phyloP scores from a whole-genome alignment of 129 eudicot species.

The Escallonia herrerae region DNA sequence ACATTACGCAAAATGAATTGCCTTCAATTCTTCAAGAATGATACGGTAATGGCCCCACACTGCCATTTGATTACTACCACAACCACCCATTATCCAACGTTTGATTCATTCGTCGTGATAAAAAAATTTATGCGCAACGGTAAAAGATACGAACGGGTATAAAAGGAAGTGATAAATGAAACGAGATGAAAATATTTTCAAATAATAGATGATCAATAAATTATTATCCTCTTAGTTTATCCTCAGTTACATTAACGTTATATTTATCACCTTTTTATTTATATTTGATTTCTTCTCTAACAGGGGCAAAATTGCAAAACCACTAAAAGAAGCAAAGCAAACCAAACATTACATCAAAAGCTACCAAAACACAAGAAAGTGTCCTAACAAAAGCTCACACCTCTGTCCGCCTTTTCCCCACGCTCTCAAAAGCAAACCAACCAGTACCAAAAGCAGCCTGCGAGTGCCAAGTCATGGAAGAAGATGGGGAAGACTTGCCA shows the following conservation, averaged over 20 bases:
- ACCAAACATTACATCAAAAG: neutral
- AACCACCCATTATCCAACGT: constrained; percentile 7
- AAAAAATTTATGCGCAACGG: no score
- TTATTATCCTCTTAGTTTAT: no score
- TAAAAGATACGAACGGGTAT: no score
- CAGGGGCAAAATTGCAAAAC: neutral
- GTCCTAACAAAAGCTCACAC: constrained; percentile 12
- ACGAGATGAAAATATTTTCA: no score
- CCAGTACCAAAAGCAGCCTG: no score
- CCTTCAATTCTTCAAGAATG: neutral
- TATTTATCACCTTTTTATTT: no score
- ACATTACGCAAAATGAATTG: no score
- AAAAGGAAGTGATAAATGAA: no score
- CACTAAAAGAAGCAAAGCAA: constrained; percentile 1
- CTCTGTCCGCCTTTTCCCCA: neutral
- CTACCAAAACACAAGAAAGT: constrained; percentile 1
- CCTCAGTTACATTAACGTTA: no score
- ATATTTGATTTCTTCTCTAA: no score
- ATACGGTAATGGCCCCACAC: neutral
- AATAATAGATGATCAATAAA: no score
- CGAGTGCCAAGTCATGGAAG: constrained; percentile 49
- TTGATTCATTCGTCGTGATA: neutral
- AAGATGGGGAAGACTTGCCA: constrained; percentile 45
- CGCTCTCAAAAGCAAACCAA: neutral
- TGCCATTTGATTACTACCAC: neutral